phyloP scores from a whole-genome alignment of 768 basidiomycete genomes.

The Tricholomella constricta region DNA sequence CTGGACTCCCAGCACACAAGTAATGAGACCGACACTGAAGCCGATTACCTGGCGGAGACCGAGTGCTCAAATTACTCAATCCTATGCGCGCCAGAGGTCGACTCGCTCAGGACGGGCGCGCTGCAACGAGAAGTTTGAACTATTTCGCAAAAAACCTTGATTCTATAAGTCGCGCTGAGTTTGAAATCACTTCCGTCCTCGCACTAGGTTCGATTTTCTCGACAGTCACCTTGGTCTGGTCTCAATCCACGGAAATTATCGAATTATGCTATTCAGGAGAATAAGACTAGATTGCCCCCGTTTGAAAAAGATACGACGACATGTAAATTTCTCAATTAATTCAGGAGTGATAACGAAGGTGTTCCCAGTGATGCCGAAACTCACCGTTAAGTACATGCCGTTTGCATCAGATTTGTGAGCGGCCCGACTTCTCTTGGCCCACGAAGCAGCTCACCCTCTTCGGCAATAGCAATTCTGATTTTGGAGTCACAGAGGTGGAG shows the following conservation, averaged over 20 bases:
- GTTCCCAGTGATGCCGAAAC: constrained; percentile 5
- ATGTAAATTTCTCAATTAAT: too few relatives aligned
- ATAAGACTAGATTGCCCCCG: neutral
- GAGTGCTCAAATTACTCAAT: neutral
- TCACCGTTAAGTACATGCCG: constrained; percentile 1
- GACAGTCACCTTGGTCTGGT: neutral
- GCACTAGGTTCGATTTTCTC: neutral
- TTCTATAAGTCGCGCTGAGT: constrained; percentile 7
- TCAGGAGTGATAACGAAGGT: neutral
- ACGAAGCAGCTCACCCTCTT: neutral
- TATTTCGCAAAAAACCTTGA: too few relatives aligned
- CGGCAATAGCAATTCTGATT: neutral
- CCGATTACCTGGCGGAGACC: neutral
- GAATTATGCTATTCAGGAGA: too few relatives aligned
- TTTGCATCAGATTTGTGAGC: neutral
- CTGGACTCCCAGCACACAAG: neutral
- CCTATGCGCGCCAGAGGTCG: neutral
- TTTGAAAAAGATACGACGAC: too few relatives aligned
- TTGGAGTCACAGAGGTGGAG: neutral
- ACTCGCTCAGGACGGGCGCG: too few relatives aligned
- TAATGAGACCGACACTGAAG: neutral
- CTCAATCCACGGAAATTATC: neutral
- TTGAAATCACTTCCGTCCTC: neutral
- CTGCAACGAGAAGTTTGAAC: too few relatives aligned
- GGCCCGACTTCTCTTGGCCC: constrained; percentile 9